Evolutionary conservation across 2,329 filamentous ascomycete species (phyloP), one percentile per base, ranked within the genome.

Genomic region (Ramichloridium luteum): DNA sequence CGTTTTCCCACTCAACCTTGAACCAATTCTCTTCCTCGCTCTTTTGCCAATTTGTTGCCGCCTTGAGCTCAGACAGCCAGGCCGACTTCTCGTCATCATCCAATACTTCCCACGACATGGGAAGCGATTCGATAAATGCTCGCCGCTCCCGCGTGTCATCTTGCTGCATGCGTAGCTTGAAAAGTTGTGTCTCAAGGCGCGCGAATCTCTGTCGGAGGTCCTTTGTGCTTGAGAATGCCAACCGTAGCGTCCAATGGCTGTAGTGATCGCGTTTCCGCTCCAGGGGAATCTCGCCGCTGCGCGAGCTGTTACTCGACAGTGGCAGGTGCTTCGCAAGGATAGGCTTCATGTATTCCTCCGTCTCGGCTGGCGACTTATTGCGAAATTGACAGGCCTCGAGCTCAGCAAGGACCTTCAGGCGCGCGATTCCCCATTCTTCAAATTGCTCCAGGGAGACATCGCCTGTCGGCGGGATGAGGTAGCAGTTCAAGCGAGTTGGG

Each of bases 401-500:
- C 57, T 92, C 83, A 34, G 80, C 80, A 38, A 92, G 76, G 30
- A 92, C 81, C 61, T 84, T 78, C 44, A 98, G 58, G 35, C 90
- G 70, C 50, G 93, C 82, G 50, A 98, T 96, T 8, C 86, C 90
- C 90, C 90, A 98, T 70, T 93, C 85, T 56, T 98, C 90, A 50
- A 98, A 98, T 54, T 98, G 78, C 54, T 98, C 90, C 25, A 98
- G 74, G 0, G 84, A 93, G 47, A 98, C 90, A 53, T 98, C 90
- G 28, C 81, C 80, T 0, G 85, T 94, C 0, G 90, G 90, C 27
- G 90, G 82, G 15, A 78, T 69, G 26, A 74, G 64, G 62, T 98
- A 98, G 59, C 94, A 88, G 65, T 92, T 98, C 50, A 98, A 72
- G 35, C 86, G 79, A 57, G 88, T 70, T 10, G 78, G 74, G 55